Base-by-base conservation (phyloP, 805 yeast species). In the Metschnikowia hibisci region DNA sequence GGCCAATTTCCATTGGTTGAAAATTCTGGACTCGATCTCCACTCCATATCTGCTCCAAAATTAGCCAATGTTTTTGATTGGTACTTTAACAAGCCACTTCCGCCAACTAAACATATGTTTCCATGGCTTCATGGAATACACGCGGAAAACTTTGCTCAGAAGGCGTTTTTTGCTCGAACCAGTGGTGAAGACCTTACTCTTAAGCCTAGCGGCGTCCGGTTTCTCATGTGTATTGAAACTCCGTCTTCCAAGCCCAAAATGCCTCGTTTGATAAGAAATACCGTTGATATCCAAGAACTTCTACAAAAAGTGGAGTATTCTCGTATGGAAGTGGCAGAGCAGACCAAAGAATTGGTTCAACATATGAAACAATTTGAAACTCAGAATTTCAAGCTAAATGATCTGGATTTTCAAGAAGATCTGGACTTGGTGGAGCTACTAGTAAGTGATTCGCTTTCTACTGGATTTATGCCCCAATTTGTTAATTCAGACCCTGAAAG, bases 111-210 rank as follows among this genome's bases (percentile, higher is more conserved):
- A 18, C 56, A 57, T 9, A 78, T 90, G 74, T 90, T 89, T 54
- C 97, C 97, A 0, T 89, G 96, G 96, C 69, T 87, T 20, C 96
- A 90, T 60, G 93, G 95, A 0, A 68, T 85, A 34, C 80, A 82
- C 48, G 71, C 69, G 11, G 69, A 72, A 28, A 79, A 80, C 54
- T 66, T 72, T 32, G 77, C 82, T 18, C 84, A 80, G 54, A 63
- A 74, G 34, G 65, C 73, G 60, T 67, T 79, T 48, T 69, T 70
- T 47, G 44, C 63, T 10, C 39, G 32, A 31, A 20, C 33, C 10
- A 41, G 28, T 12, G 13, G n/a, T 15, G 32, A 27, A 8, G 29
- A 13, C n/a, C 43, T 31, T 2, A 35, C 41, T 12, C 16, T 32
- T 6, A 58, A 57, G 39, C 72, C 73, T 0, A 38, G 45, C 6